A percentile compares a stretch with the other conserved stretches of the same genome.
These are phyloP conservation scores for Trichoderma sp. DNA, from an alignment of 2,329 filamentous ascomycete species.

Conservation along the genomic window DNA sequence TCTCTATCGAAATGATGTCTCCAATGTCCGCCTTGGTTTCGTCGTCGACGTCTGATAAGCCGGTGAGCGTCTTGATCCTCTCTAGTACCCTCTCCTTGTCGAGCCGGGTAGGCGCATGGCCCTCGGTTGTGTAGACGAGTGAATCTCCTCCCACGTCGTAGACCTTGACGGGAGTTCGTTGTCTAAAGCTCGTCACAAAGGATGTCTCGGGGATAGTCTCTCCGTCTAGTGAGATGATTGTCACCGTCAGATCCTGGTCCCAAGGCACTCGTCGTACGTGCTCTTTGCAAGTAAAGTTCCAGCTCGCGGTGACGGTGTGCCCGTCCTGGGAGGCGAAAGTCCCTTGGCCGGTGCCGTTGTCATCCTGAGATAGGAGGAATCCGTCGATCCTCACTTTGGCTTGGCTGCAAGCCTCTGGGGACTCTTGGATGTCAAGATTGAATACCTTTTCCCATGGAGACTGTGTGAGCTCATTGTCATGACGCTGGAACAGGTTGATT, in stretches of 20 bases:
- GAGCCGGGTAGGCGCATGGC: not conserved
- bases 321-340: conserved; percentile 15
- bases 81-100: not conserved
- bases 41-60: not conserved
- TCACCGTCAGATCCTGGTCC: conserved; percentile 14
- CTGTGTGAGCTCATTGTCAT: not conserved
- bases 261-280: conserved; percentile 1
- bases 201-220: conserved; percentile 9
- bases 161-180: conserved; percentile 3
- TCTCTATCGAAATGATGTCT: not conserved
- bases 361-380: conserved; percentile 18
- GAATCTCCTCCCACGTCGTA: conserved; percentile 13
- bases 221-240: conserved; percentile 17
- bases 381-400: conserved; percentile 17
- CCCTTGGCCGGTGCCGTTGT: conserved; percentile 17
- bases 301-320: conserved; percentile 16
- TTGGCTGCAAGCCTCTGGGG: conserved; percentile 7
- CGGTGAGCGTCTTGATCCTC: not conserved
- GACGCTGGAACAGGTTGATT: not conserved
- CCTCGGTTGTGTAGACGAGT: conserved; percentile 14
- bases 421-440: conserved; percentile 14
- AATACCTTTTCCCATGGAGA: not conserved
- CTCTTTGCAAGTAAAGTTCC: conserved; percentile 20
- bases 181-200: conserved; percentile 12
- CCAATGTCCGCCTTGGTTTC: not conserved